A percentile compares a stretch with the other conserved stretches of the same genome.
Evolutionary conservation across 371 early-diverging fungal genomes (phyloP).

Genomic region (Saksenaea oblongispora): DNA sequence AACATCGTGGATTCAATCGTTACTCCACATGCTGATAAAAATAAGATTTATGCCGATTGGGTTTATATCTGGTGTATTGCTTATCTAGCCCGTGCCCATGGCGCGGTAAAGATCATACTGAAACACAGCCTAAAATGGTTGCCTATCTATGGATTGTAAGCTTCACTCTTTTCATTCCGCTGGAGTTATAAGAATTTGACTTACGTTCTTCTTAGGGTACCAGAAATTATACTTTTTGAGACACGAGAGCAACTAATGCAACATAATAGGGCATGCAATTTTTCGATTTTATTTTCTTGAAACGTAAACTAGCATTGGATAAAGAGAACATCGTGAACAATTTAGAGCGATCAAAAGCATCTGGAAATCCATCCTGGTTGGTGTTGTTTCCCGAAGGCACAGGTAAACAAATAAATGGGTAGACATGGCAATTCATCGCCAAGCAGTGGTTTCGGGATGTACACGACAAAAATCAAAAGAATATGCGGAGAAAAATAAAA

Average conservation of each 20-base stretch:
- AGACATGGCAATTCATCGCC: background rate
- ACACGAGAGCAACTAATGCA: conserved; percentile 3
- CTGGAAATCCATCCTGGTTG: conserved; percentile 73
- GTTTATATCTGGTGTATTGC: conserved; percentile 79
- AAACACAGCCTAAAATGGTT: conserved; percentile 72
- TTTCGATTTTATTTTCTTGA: conserved; percentile 82
- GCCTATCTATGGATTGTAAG: conserved; percentile 81
- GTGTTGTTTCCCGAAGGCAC: conserved; percentile 93
- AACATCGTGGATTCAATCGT: background rate
- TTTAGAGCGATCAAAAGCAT: conserved; percentile 32
- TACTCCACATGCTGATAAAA: background rate
- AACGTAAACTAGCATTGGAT: conserved; percentile 80
- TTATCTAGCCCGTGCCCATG: conserved; percentile 66
- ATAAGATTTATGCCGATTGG: conserved; percentile 83
- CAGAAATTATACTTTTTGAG: conserved; percentile 5
- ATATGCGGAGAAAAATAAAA: conserved; percentile 51
- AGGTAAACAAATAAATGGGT: conserved; percentile 13
- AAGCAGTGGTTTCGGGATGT: conserved; percentile 42
- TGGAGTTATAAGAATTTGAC: background rate
- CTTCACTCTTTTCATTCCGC: background rate
- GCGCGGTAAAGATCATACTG: conserved; percentile 79
- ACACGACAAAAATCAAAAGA: conserved; percentile 47
- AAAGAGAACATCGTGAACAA: conserved; percentile 47
- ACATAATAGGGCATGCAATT: conserved; percentile 79
- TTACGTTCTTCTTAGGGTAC: background rate